phyloP scores from a whole-genome alignment of 2,329 filamentous ascomycete genomes.

The Pseudogymnoascus sp. region DNA sequence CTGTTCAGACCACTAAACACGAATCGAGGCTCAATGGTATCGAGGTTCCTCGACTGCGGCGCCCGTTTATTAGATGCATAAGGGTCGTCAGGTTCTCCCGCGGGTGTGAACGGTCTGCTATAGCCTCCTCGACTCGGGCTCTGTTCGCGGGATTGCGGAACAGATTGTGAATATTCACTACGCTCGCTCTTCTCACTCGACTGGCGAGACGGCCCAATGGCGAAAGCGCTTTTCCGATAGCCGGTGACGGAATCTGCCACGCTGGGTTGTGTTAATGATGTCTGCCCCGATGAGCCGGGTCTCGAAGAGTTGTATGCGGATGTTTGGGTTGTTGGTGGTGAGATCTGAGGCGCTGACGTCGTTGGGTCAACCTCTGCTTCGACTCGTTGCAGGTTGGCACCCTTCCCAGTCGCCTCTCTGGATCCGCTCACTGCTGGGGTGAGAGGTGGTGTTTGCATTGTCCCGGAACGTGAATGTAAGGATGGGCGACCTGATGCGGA shows the following conservation, averaged over 20 bases:
- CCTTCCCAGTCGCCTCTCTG: constrained; percentile 37
- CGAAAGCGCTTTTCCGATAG: constrained; percentile 17
- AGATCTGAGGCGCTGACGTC: constrained; percentile 62
- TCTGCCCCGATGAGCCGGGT: constrained; percentile 27
- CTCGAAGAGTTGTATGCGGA: constrained; percentile 28
- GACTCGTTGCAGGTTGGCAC: constrained; percentile 29
- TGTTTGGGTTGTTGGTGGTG: constrained; percentile 44
- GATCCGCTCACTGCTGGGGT: constrained; percentile 72
- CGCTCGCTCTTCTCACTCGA: not conserved
- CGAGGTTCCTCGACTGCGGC: constrained; percentile 56
- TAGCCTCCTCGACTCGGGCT: constrained; percentile 59
- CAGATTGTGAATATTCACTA: constrained; percentile 35
- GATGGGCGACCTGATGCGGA: constrained; percentile 54
- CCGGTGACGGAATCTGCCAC: not conserved
- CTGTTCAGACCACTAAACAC: constrained; percentile 61
- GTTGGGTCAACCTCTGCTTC: constrained; percentile 32
- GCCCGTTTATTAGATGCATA: constrained; percentile 76
- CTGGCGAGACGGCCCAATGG: constrained; percentile 22
- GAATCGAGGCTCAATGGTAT: constrained; percentile 69
- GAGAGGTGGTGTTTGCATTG: constrained; percentile 79
- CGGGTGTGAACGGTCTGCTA: constrained; percentile 67
- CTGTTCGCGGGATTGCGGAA: constrained; percentile 50
- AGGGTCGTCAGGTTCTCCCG: constrained; percentile 73
- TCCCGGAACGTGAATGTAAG: constrained; percentile 56
- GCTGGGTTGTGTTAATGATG: constrained; percentile 14